Evolutionary conservation across 192 early-diverging fungal genomes (phyloP), one percentile per base, ranked within the genome.

Genomic region (Hyaloraphidium curvatum): DNA sequence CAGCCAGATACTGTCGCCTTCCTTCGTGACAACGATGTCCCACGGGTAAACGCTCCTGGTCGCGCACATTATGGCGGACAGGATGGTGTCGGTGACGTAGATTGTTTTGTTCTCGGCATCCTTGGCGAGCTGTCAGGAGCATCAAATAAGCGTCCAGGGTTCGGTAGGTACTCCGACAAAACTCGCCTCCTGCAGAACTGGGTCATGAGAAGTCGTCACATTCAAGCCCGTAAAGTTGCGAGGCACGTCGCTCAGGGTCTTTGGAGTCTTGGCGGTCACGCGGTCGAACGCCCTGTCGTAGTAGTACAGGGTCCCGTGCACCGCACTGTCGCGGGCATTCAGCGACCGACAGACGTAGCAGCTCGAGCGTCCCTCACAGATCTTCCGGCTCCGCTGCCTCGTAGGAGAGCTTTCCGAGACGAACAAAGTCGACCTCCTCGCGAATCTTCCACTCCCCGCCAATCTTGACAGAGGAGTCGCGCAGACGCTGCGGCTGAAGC

Each of bases 401-500:
- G 56, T 80, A 91, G 64, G 74, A 82, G 39, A 91, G 75, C 60
- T 86, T 85, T 54, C 68, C 68, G 68, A 98, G 67, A 21, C 91
- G 79, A 51, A 62, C 75, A 58, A 98, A 93, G 62, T 96, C 91
- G 55, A 92, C 83, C 64, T 96, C 94, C 60, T 94, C 91, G 55
- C 89, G 70, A 25, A 94, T 73, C 58, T 72, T 79, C 94, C 94
- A 98, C 43, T 92, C 86, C 40, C 75, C 70, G 0, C 80, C 80
- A 56, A 93, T 81, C 59, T 76, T 81, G 52, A 98, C 80, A 35
- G 80, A 84, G 11, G 91, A 80, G 62, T 86, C 82, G 28, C 90
- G 76, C 39, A 85, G 65, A 60, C 82, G 80, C 59, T 84, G 81
- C 22, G 65, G 79, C 51, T 70, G 7, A n/a, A n/a, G n/a, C n/a